Evolutionary conservation across 2,329 filamentous ascomycete genomes (phyloP), one percentile per base, ranked within the genome.

Genomic region (Tolypocladium endophyticum): DNA sequence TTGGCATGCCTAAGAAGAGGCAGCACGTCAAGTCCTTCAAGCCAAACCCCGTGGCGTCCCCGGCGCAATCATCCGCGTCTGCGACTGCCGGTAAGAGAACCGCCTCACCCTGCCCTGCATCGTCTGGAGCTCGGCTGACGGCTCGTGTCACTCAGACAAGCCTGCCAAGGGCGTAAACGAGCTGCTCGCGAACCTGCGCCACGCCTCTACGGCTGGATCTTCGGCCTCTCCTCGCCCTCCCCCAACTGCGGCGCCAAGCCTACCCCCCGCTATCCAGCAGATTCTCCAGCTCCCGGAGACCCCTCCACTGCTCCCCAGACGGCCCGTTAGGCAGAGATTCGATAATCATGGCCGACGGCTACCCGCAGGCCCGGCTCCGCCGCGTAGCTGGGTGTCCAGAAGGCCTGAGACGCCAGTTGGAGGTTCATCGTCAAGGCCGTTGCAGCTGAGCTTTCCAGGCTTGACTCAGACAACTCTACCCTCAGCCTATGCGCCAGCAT

Each of bases 1-100:
- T 60, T 69, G 74, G 72, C 62, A 87, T 87, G 84, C 82, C 84
- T 73, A 87, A 86, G 77, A 87, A 86, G 79, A 78, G 82, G 72
- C 79, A 81, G 59, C 76, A 79, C 65, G 67, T 72, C 66, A 77
- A 76, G 67, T 83, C 81, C 66, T 82, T 83, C 64, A 87, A 86
- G 71, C 83, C 83, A 64, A 79, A 74, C 66, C 80, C 79, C 62
- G 81, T 82, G 65, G 78, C 82, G 64, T 76, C 79, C 59, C 78
- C 79, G 61, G 61, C 65, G 56, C 63, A 63, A 57, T 62, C 67
- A 56, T 61, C 72, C 47, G 68, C 66, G 38, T 62, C 71, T 58
- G 65, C 63, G 58, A 64, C 62, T 60, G 63, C 67, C 64, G 68
- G 68, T 71, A 62, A 68, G 70, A 60, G 56, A 12, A 25, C 30